Base-by-base conservation (phyloP, 2,329 filamentous ascomycete genomes). In the Tothia fuscella region DNA sequence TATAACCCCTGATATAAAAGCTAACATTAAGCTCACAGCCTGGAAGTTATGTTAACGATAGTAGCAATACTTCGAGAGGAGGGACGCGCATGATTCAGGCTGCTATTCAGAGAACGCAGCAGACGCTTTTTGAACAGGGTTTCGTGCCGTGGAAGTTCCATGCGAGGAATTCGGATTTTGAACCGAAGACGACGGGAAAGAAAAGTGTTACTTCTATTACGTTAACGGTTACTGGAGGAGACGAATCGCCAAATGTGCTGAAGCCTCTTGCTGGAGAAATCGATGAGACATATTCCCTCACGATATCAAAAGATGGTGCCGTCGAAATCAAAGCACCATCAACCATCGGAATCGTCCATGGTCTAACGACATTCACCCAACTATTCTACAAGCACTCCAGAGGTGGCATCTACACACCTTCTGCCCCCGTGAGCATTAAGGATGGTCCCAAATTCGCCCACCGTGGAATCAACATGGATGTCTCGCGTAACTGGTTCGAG, bases 131-230 rank as follows among this genome's bases (percentile, higher is more conserved):
- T 59, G 61, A 72, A 20, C 65, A 79, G 45, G 76, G 74, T 50
- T 77, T 88, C 47, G 72, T 85, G 13, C 84, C 85, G 0, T 91
- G 83, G 83, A 86, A 80, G 62, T 73, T 91, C 42, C 71, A 81
- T 48, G 68, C 72, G 19, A 73, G 80, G 25, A 69, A 77, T 50
- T 69, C 72, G 42, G 53, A 72, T 30, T 81, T 76, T 48, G 82
- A 89, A 58, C 83, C 85, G 1, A 57, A 60, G 6, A 56, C 64
- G 6, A 47, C 54, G 22, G 52, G 56, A 17, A 65, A 70, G 50
- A 67, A 56, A 3, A 71, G 63, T 49, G 66, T 91, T 51, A 69
- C 61, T 32, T 21, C 66, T 63, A n/a, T 91, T 34, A 57, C 64
- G 14, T 76, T 91, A 48, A 65, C 65, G 12, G 76, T 86, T 55